phyloP scores from a whole-genome alignment of 1,284 basidiomycete species.

The Bjerkandera adusta region DNA sequence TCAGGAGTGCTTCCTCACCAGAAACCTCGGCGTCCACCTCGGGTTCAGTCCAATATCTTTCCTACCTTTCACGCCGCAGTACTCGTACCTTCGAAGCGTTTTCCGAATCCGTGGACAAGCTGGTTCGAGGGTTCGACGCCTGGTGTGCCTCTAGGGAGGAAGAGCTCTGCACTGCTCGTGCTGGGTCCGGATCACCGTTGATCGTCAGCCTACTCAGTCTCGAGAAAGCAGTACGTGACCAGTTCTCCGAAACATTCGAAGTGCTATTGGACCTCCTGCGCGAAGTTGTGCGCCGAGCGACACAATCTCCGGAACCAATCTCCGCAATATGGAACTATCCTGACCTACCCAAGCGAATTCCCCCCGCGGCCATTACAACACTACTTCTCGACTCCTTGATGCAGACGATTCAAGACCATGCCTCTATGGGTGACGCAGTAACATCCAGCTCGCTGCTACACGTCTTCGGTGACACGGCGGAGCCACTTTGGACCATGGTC shows the following conservation, averaged over 20 bases:
- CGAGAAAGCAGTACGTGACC: constrained; percentile 54
- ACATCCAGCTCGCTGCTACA: constrained; percentile 54
- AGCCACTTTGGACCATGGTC: constrained; percentile 74
- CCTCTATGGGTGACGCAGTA: constrained; percentile 52
- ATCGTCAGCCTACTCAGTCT: constrained; percentile 69
- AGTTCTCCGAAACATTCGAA: constrained; percentile 55
- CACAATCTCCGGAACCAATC: constrained; percentile 29
- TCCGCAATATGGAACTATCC: constrained; percentile 40
- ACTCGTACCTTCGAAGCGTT: constrained; percentile 79
- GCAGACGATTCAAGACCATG: constrained; percentile 47
- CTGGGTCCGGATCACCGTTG: constrained; percentile 40
- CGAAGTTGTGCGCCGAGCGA: constrained; percentile 25
- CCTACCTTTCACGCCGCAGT: constrained; percentile 17
- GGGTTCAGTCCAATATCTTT: background rate
- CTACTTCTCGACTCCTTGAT: constrained; percentile 65
- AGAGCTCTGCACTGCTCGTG: constrained; percentile 53
- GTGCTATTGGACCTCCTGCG: constrained; percentile 46
- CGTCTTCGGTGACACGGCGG: constrained; percentile 61
- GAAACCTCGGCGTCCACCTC: constrained; percentile 13
- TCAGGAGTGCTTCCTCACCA: constrained; percentile 25
- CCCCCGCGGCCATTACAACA: constrained; percentile 49
- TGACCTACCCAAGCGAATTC: constrained; percentile 39
- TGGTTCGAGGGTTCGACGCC: constrained; percentile 54
- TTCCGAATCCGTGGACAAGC: constrained; percentile 65
- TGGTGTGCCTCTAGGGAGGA: constrained; percentile 77